Conservation (phyloP, 2,329 filamentous ascomycete species). For the Fusarium compactum region DNA sequence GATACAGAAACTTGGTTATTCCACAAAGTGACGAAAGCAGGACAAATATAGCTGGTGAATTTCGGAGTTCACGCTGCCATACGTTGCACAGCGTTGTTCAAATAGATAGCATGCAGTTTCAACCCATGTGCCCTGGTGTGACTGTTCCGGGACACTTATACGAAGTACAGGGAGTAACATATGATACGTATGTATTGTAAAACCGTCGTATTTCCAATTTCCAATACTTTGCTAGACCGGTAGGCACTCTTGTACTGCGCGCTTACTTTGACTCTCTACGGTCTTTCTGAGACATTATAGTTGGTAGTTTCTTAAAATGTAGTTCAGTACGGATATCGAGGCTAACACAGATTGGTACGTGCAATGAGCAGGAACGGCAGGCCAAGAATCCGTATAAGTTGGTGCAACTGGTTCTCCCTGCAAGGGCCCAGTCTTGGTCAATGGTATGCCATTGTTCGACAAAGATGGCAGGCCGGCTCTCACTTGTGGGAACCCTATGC, state of each 20-base stretch:
- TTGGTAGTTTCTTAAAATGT: background rate
- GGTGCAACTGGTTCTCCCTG: background rate
- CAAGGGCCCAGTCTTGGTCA: background rate
- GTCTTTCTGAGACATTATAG: background rate
- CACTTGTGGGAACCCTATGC: background rate
- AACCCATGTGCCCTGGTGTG: slow-evolving; percentile 17
- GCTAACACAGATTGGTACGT: background rate
- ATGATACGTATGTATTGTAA: background rate
- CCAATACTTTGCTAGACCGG: background rate
- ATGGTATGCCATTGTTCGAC: background rate
- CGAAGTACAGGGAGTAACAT: slow-evolving; percentile 17
- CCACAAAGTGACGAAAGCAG: slow-evolving; percentile 7
- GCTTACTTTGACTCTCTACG: background rate
- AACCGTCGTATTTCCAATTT: background rate
- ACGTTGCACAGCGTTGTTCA: slow-evolving; percentile 16
- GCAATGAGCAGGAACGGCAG: background rate
- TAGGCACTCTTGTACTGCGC: background rate
- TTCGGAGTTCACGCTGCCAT: slow-evolving; percentile 7
- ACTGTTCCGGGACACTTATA: slow-evolving; percentile 15
- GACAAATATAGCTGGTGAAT: slow-evolving; percentile 1
- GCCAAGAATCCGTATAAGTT: background rate
- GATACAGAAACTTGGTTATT: background rate
- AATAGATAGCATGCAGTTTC: slow-evolving; percentile 9
- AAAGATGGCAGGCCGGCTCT: background rate
- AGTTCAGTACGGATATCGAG: background rate